Base-by-base conservation (phyloP, 192 early-diverging fungal species). In the Lobosporangium transversale region DNA sequence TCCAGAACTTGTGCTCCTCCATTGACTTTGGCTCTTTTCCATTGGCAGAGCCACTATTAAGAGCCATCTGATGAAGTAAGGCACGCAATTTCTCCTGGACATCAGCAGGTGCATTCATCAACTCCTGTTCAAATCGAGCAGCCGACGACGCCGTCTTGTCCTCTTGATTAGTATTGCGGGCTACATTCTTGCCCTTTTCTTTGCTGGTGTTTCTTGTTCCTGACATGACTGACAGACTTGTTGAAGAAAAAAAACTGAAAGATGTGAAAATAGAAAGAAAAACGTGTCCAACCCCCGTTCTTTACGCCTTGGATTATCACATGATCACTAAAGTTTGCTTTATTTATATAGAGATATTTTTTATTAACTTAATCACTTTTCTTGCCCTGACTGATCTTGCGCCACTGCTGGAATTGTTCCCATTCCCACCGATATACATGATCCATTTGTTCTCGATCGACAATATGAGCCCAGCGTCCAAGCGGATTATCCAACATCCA, bases 1-100 rank as follows among this genome's bases (percentile, higher is more conserved):
- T 89, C 97, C 97, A 99, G 66, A 99, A 99, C 84, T 95, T 90
- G 84, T 97, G 93, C 27, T 87, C 82, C 4, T 71, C 73, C 64
- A 81, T 82, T 18, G 83, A 83, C 55, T 86, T 86, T 40, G 73
- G 73, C 8, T 56, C 73, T 33, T 79, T 78, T 44, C 67, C 69
- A 9, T 61, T 53, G 0, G 27, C 15, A 12, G 54, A 36, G 24
- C 53, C 37, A 43, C 45, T 47, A 7, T 53, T 47, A 33, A 76
- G 53, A 4, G 73, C 58, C 65, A 76, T 62, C 31, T 66, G 64
- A 29, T 76, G 64, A 17, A 76, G 59, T 4, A 76, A 47, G 3
- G 53, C 57, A 26, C 73, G 63, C 23, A 76, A 51, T 32, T 67
- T 66, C n/a, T 67, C 58, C 65, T 76, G 73, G 21, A 76, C 64